Evolutionary conservation across 768 basidiomycete species (phyloP).

Genomic region (Trametes cubensis): DNA sequence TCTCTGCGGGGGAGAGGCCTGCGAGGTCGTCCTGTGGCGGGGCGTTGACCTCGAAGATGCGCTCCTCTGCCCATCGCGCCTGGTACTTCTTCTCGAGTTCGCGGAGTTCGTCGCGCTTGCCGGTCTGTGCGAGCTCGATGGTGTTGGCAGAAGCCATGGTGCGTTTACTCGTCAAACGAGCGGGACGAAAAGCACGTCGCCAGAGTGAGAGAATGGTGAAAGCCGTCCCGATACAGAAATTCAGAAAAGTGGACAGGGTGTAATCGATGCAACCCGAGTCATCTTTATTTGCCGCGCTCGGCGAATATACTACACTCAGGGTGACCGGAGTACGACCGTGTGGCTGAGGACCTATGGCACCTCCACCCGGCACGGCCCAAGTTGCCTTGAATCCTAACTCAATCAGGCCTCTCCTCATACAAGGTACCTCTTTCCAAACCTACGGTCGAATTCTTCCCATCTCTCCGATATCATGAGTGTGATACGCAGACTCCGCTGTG

Average conservation of each 20-base stretch:
- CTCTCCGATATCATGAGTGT: too few relatives aligned
- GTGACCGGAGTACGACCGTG: background rate
- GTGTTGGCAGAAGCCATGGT: constrained; percentile 29
- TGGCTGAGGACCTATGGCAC: background rate
- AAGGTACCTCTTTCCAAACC: too few relatives aligned
- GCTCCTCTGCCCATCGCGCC: constrained; percentile 73
- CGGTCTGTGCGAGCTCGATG: constrained; percentile 62
- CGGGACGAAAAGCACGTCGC: constrained; percentile 25
- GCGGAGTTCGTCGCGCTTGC: constrained; percentile 87
- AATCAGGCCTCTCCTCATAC: too few relatives aligned
- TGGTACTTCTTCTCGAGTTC: constrained; percentile 86
- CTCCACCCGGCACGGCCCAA: background rate
- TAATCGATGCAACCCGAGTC: constrained; percentile 22
- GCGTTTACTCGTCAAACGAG: constrained; percentile 24
- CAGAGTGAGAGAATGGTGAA: constrained; percentile 29
- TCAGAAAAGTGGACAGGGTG: constrained; percentile 8
- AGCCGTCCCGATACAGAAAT: constrained; percentile 11
- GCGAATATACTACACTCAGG: background rate
- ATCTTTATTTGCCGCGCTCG: background rate
- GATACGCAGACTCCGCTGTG: too few relatives aligned
- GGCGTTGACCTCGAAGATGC: constrained; percentile 83
- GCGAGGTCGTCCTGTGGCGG: constrained; percentile 68
- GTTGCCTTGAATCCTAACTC: too few relatives aligned
- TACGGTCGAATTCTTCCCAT: too few relatives aligned
- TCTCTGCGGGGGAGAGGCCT: constrained; percentile 63